Evolutionary conservation across 1,284 basidiomycete species (phyloP), one percentile per base, ranked within the genome.

Genomic region (Heterobasidion occidentale): DNA sequence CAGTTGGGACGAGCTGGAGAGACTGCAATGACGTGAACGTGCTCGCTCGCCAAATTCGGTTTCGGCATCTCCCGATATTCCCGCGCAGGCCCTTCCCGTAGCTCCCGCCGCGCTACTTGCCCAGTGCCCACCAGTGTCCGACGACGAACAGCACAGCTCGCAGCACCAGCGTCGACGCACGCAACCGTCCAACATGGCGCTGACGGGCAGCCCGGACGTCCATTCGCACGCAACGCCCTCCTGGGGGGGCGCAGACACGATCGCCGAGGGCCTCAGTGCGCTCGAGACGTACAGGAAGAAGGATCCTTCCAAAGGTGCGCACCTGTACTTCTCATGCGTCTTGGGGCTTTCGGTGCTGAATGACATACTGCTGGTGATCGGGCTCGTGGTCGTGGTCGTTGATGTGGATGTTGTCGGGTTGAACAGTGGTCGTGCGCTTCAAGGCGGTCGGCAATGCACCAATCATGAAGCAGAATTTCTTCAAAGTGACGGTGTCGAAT

Each of bases 391-490:
- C 14, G 17, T 35, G 2, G 5, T 36, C 45, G 34, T 20, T 49
- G 15, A 50, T 27, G 35, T 11, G 20, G 44, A 14, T 20, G 42
- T 36, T 15, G n/a, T 46, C 11, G 19, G 7, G 36, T 12, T 17
- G 9, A 44, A 38, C 68, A 98, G 95, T 98, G 55, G 90, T 98
- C 57, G 94, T 99, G 9, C 86, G 94, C 45, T 99, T 98, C 84
- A 98, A 97, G 69, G 94, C 95, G 1, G 93, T 97, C n/a, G 96
- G 96, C 47, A 95, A 95, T 63, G 95, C 95, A 0, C 96, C 96
- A 1, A 95, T 98, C 65, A 97, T 98, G 94, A 96, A 91, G 74
- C 91, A 96, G 75, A 98, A 98, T 74, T 91, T 96, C 68, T 98
- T 94, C 83, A 96, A 96, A 76, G 96, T 98, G 63, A 95, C 94